phyloP scores from a whole-genome alignment of 2,329 filamentous ascomycete genomes.

The Phaeosphaeriaceae sp. region DNA sequence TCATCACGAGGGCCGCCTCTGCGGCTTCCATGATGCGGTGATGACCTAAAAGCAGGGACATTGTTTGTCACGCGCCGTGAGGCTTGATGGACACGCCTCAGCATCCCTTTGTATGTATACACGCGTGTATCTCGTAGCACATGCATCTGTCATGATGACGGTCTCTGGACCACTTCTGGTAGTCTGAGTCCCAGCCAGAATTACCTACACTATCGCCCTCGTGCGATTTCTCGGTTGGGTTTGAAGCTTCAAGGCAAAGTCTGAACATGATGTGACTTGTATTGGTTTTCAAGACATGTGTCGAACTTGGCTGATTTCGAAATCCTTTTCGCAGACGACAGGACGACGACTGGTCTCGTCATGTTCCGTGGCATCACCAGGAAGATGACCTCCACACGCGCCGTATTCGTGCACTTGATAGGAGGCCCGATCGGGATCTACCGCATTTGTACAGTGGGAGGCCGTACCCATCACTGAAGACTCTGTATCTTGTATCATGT shows the following conservation, averaged over 20 bases:
- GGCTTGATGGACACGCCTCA: not conserved
- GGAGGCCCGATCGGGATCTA: not conserved
- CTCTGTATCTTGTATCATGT: no score
- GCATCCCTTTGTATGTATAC: slow-evolving; percentile 25
- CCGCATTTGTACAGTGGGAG: not conserved
- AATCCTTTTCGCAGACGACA: not conserved
- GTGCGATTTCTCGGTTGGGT: slow-evolving; percentile 44
- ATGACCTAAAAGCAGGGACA: slow-evolving; percentile 74
- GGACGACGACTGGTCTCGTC: not conserved
- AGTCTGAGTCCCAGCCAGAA: slow-evolving; percentile 49
- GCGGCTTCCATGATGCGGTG: slow-evolving; percentile 71
- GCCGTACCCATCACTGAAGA: not conserved
- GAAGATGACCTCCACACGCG: not conserved
- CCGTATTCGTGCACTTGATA: not conserved
- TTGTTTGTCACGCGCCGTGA: slow-evolving; percentile 40
- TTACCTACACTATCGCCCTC: slow-evolving; percentile 32
- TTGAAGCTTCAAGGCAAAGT: slow-evolving; percentile 48
- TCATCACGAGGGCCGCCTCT: slow-evolving; percentile 74
- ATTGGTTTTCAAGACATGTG: not conserved
- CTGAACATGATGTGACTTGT: slow-evolving; percentile 27
- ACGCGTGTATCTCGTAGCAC: slow-evolving; percentile 18
- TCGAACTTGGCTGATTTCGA: not conserved
- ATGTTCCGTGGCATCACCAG: no score
- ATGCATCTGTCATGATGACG: slow-evolving; percentile 39
- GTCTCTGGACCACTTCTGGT: slow-evolving; percentile 49